Evolutionary conservation across 148 eudicot species (phyloP).

Genomic region (Camellia granthamiana): DNA sequence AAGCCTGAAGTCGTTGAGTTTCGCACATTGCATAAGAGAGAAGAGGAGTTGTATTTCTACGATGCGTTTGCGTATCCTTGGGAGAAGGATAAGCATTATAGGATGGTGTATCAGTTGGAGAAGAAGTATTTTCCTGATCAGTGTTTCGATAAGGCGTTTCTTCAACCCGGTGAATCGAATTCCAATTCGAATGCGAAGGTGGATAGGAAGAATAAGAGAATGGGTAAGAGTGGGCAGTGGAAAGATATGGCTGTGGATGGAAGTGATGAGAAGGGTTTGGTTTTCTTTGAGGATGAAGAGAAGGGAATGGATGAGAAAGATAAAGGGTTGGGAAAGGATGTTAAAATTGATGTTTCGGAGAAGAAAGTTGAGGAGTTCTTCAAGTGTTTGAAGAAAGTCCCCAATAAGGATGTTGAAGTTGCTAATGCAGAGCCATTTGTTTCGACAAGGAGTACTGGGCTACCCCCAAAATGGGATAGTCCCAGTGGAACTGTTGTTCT

Average conservation of each 20-base stretch:
- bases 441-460: conserved; percentile 69
- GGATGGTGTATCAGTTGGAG: conserved; percentile 97
- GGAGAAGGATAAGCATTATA: conserved; percentile 96
- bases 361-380: conserved; percentile 94
- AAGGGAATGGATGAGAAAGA: conserved; percentile 23
- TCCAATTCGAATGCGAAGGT: not conserved
- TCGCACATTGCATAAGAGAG: conserved; percentile 69
- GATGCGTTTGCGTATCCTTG: conserved; percentile 89
- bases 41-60: conserved; percentile 84
- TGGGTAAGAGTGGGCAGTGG: conserved; percentile 16
- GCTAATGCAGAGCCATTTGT: conserved; percentile 58
- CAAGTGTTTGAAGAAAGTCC: conserved; percentile 86
- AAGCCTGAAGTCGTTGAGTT: conserved; percentile 89
- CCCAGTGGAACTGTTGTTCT: conserved; percentile 81
- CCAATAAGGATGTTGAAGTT: conserved; percentile 45
- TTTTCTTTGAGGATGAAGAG: conserved; percentile 65
- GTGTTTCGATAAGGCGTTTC: conserved; percentile 89
- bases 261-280: conserved; percentile 49
- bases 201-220: conserved; percentile 14
- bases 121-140: conserved; percentile 94
- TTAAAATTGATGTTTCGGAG: conserved; percentile 53
- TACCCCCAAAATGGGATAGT: conserved; percentile 80
- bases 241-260: conserved; percentile 29
- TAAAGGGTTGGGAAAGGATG: conserved; percentile 32
- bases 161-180: conserved; percentile 55